Evolutionary conservation across 495 filamentous ascomycete genomes (phyloP).

Genomic region (Copromyces sp.): DNA sequence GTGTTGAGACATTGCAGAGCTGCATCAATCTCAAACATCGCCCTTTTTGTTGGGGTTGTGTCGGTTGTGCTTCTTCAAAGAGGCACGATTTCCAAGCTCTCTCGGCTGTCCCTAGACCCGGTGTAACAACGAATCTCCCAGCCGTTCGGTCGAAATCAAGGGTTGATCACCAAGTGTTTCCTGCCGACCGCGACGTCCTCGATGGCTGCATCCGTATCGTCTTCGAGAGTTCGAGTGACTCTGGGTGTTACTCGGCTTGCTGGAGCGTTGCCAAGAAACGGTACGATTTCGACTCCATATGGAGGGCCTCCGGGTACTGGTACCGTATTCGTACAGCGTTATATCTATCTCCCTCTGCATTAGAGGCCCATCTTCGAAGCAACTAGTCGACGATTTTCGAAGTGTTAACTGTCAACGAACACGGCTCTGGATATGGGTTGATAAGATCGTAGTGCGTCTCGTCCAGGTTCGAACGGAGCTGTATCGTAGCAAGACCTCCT

Average conservation of each 20-base stretch:
- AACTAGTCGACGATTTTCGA: background rate
- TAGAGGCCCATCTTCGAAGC: background rate
- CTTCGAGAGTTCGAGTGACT: background rate
- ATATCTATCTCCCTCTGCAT: background rate
- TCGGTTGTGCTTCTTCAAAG: background rate
- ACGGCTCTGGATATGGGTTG: background rate
- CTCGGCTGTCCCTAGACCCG: background rate
- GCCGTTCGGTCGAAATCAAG: background rate
- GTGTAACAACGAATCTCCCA: background rate
- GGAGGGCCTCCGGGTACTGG: background rate
- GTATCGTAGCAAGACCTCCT: background rate
- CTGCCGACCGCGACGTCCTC: background rate
- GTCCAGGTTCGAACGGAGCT: background rate
- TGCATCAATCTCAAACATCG: background rate
- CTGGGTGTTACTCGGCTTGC: background rate
- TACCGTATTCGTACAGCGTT: background rate
- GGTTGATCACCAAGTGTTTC: background rate
- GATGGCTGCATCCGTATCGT: background rate
- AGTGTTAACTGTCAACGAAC: background rate
- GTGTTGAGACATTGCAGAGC: background rate
- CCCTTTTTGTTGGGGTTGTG: background rate
- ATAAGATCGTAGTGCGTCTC: background rate
- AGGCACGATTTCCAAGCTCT: background rate
- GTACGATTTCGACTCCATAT: background rate
- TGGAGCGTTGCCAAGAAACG: background rate